These are phyloP conservation scores for Trapa bicornis DNA, from an alignment of 345 rosid genomes.

Conservation along the genomic window DNA sequence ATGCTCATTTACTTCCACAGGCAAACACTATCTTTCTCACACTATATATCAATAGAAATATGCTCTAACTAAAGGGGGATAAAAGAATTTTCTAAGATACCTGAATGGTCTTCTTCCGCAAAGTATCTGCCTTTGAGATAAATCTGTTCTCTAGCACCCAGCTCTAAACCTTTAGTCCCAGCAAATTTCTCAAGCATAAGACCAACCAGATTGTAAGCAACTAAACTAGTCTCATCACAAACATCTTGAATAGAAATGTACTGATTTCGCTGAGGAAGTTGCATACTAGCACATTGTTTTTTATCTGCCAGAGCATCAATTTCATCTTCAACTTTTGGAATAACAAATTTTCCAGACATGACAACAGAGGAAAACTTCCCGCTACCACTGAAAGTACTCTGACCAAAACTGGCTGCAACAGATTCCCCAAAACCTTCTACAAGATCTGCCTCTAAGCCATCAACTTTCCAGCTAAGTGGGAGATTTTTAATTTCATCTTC, in stretches of 20 bases:
- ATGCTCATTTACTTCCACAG: neutral
- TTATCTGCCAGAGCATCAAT: slow-evolving; percentile 13
- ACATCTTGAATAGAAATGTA: slow-evolving; percentile 67
- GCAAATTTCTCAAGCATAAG: slow-evolving; percentile 36
- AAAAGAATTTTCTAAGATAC: slow-evolving; percentile 12
- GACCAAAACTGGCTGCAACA: slow-evolving; percentile 11
- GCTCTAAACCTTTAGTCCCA: slow-evolving; percentile 24
- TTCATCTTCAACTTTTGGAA: slow-evolving; percentile 14
- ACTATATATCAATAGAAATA: neutral
- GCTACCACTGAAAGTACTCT: slow-evolving; percentile 7
- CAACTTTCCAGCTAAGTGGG: slow-evolving; percentile 11
- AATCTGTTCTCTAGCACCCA: slow-evolving; percentile 21
- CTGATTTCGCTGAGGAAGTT: slow-evolving; percentile 22
- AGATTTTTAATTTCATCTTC: slow-evolving; percentile 9
- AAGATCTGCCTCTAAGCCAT: slow-evolving; percentile 22
- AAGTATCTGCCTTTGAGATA: slow-evolving; percentile 38
- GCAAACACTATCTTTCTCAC: neutral
- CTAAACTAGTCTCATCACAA: slow-evolving; percentile 56
- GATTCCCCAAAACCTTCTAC: slow-evolving; percentile 53
- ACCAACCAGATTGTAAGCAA: slow-evolving; percentile 61
- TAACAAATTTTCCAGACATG: slow-evolving; percentile 1
- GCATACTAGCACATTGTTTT: slow-evolving; percentile 13
- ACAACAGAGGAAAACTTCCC: slow-evolving; percentile 13
- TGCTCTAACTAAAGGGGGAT: neutral
- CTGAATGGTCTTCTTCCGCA: slow-evolving; percentile 26